Evolutionary conservation across 495 filamentous ascomycete genomes (phyloP).

Genomic region (Penicillium canariense): DNA sequence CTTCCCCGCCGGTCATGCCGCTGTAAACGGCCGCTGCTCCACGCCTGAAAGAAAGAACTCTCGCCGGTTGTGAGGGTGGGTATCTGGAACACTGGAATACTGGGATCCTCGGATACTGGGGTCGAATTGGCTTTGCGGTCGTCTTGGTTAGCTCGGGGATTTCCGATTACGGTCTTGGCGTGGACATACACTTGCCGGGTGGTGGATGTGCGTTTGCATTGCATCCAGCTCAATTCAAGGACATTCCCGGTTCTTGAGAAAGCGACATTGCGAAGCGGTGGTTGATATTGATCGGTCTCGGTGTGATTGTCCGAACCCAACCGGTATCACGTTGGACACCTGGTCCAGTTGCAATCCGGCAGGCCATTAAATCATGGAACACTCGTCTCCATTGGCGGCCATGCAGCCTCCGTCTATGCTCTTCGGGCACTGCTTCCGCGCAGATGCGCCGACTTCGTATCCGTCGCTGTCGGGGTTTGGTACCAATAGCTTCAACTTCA

Average conservation of each 20-base stretch:
- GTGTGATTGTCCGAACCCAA: background rate
- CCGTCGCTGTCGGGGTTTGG: conserved; percentile 57
- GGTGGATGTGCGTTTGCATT: background rate
- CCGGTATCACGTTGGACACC: conserved; percentile 13
- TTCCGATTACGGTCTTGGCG: conserved; percentile 11
- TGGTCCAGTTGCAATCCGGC: conserved; percentile 11
- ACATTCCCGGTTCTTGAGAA: background rate
- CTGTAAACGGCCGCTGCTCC: conserved; percentile 14
- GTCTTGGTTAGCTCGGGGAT: background rate
- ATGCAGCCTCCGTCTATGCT: conserved; percentile 78
- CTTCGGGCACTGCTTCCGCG: conserved; percentile 53
- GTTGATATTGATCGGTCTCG: too few species aligned
- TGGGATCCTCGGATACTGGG: background rate
- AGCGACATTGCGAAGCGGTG: too few species aligned
- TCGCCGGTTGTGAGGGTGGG: conserved; percentile 20
- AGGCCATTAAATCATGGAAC: conserved; percentile 62
- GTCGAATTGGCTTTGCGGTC: background rate
- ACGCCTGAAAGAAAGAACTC: conserved; percentile 4
- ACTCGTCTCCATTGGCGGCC: conserved; percentile 89
- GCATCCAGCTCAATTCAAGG: background rate
- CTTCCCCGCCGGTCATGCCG: conserved; percentile 17
- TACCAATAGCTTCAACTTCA: conserved; percentile 67
- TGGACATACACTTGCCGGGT: background rate
- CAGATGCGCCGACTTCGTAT: conserved; percentile 52
- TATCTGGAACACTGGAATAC: conserved; percentile 11